These are phyloP conservation scores for Clonostachys byssicola DNA, from an alignment of 2,329 filamentous ascomycete species.

Conservation along the genomic window DNA sequence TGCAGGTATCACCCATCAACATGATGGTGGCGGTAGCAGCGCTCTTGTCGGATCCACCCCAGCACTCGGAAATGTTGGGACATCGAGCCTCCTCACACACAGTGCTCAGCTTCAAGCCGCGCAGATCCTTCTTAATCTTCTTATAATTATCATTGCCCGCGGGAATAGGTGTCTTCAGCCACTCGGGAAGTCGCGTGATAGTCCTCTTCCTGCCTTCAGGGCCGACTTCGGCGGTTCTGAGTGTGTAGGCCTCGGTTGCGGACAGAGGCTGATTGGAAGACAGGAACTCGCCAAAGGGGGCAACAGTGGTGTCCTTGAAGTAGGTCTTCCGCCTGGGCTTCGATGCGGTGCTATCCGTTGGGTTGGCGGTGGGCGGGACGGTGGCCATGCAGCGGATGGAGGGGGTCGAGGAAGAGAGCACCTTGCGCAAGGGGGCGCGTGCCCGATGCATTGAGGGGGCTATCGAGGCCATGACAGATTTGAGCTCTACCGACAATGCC, in stretches of 20 bases:
- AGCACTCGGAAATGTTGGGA: constrained; percentile 97
- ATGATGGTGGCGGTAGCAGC: constrained; percentile 97
- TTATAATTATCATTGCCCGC: constrained; percentile 79
- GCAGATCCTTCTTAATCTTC: constrained; percentile 89
- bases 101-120: constrained; percentile 86
- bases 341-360: constrained; percentile 10
- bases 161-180: constrained; percentile 96
- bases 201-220: constrained; percentile 58
- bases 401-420: constrained; percentile 23
- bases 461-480: constrained; percentile 28
- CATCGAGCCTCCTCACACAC: constrained; percentile 97
- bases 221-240: constrained; percentile 61
- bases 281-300: constrained; percentile 56
- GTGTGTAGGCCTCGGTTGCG: constrained; percentile 50
- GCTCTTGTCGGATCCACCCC: constrained; percentile 85
- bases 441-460: constrained; percentile 34
- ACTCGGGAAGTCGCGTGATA: constrained; percentile 76
- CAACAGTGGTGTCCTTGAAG: constrained; percentile 55
- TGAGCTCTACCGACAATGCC: no score
- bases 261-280: constrained; percentile 36
- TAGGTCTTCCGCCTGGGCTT: constrained; percentile 37
- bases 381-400: constrained; percentile 39
- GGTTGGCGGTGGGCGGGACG: constrained; percentile 27
- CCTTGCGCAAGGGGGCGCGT: constrained; percentile 35
- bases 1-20: constrained; percentile 99